Evolutionary conservation across 1,139 yeast genomes (phyloP).

Genomic region (Blastobotrys ciferrii): DNA sequence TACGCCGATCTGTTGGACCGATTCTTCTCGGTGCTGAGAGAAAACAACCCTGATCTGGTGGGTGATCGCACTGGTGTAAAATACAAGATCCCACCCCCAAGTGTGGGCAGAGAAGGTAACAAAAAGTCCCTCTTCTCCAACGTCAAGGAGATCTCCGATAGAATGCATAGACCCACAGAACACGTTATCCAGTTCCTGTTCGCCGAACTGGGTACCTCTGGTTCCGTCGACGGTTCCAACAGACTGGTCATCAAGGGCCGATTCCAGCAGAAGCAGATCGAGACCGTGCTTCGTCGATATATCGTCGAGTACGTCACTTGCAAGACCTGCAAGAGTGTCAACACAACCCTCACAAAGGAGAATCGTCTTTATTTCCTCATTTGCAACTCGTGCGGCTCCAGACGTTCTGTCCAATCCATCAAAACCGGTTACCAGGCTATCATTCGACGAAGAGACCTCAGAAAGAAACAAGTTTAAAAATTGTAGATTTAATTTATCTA

Average conservation of each 20-base stretch:
- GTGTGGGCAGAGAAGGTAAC: conserved; percentile 94
- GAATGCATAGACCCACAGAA: conserved; percentile 94
- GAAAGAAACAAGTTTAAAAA: conserved; percentile 15
- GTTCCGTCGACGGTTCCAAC: conserved; percentile 97
- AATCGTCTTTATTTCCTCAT: conserved; percentile 97
- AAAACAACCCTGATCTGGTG: conserved; percentile 96
- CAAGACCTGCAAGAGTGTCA: conserved; percentile 97
- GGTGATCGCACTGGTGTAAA: conserved; percentile 93
- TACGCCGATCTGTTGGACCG: conserved; percentile 77
- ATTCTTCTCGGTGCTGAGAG: conserved; percentile 80
- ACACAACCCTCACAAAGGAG: conserved; percentile 93
- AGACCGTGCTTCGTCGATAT: conserved; percentile 92
- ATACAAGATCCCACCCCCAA: conserved; percentile 96
- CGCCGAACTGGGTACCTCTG: conserved; percentile 99
- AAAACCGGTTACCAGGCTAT: conserved; percentile 99
- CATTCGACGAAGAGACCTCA: conserved; percentile 40
- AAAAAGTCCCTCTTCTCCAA: conserved; percentile 95
- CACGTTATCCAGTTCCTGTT: conserved; percentile 94
- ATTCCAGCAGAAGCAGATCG: conserved; percentile 96
- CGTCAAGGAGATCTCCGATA: conserved; percentile 90
- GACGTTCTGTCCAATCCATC: conserved; percentile 94
- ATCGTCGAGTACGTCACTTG: conserved; percentile 97
- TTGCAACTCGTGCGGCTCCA: conserved; percentile 97
- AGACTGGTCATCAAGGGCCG: conserved; percentile 97
- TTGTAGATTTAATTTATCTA: conserved; percentile 2